Conservation (phyloP, 2,329 filamentous ascomycete genomes). For the Fusarium musae region DNA sequence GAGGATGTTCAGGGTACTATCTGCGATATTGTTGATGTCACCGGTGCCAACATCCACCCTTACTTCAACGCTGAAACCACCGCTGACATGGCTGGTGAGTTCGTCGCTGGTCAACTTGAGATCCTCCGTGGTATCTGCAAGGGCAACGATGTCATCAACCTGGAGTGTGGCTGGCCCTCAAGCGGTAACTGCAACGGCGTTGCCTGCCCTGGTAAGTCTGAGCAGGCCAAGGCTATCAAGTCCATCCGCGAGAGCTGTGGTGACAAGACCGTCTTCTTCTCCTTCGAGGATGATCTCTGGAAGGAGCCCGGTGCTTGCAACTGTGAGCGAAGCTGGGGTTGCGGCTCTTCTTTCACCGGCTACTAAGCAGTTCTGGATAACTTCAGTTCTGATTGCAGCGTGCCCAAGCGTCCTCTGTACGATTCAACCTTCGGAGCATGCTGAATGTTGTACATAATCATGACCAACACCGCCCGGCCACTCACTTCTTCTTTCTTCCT, state of each 20-base stretch:
- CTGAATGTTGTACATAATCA: conserved; percentile 48
- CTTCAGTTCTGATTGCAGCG: conserved; percentile 31
- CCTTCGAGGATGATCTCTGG: conserved; percentile 82
- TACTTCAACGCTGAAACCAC: conserved; percentile 84
- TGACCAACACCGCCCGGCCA: conserved; percentile 38
- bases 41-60: conserved; percentile 89
- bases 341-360: conserved; percentile 40
- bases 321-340: conserved; percentile 87
- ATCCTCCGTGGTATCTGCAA: conserved; percentile 77
- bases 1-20: conserved; percentile 66
- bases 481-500: conserved; percentile 30
- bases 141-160: conserved; percentile 78
- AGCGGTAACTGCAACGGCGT: conserved; percentile 75
- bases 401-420: conserved; percentile 25
- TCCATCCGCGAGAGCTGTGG: conserved; percentile 75
- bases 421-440: conserved; percentile 32
- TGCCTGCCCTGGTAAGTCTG: conserved; percentile 71
- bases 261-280: conserved; percentile 81
- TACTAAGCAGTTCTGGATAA: conserved; percentile 29
- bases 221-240: conserved; percentile 79
- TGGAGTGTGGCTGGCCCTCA: conserved; percentile 92
- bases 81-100: conserved; percentile 76
- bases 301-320: conserved; percentile 75
- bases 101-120: conserved; percentile 78
- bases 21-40: conserved; percentile 80